Percentiles rank a stretch among this genome's conserved stretches.
Conservation (phyloP, 225 moss, liverwort and hornwort species). For the Sphagnum tenellum region DNA sequence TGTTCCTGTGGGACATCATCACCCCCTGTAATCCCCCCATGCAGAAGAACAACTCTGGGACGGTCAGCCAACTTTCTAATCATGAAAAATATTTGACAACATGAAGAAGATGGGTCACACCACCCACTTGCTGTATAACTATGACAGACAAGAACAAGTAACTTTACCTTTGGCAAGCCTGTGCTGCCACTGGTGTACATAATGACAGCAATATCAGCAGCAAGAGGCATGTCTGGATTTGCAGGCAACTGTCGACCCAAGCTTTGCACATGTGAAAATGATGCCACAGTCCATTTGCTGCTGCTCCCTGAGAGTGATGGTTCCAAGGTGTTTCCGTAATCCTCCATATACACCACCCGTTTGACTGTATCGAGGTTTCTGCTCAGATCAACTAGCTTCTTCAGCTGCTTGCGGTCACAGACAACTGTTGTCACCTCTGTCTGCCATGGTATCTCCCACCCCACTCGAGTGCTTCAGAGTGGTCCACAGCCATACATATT, state of each 20-base stretch:
- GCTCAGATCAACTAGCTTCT: slow-evolving; percentile 60
- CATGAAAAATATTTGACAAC: too few species aligned
- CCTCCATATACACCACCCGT: slow-evolving; percentile 80
- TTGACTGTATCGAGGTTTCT: slow-evolving; percentile 43
- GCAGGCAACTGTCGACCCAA: slow-evolving; percentile 55
- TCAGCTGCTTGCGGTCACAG: slow-evolving; percentile 86
- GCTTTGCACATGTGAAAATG: slow-evolving; percentile 58
- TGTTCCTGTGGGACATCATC: slow-evolving; percentile 92
- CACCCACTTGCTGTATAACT: background rate
- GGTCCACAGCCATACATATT: background rate
- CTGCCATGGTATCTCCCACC: slow-evolving; percentile 21
- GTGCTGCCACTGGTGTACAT: slow-evolving; percentile 99
- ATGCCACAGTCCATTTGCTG: slow-evolving; percentile 30
- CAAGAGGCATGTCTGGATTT: slow-evolving; percentile 49
- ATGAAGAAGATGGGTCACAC: too few species aligned
- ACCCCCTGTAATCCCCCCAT: slow-evolving; percentile 48
- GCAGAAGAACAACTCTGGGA: too few species aligned
- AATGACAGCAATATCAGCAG: slow-evolving; percentile 79
- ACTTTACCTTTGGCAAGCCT: slow-evolving; percentile 80
- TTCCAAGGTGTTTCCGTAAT: slow-evolving; percentile 36
- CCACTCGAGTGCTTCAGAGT: background rate
- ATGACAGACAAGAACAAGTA: background rate
- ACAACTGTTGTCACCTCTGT: slow-evolving; percentile 82
- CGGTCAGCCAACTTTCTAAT: too few species aligned
- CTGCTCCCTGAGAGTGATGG: slow-evolving; percentile 41